Evolutionary conservation across 495 filamentous ascomycete genomes (phyloP).

Genomic region (Entonaema liquescens): DNA sequence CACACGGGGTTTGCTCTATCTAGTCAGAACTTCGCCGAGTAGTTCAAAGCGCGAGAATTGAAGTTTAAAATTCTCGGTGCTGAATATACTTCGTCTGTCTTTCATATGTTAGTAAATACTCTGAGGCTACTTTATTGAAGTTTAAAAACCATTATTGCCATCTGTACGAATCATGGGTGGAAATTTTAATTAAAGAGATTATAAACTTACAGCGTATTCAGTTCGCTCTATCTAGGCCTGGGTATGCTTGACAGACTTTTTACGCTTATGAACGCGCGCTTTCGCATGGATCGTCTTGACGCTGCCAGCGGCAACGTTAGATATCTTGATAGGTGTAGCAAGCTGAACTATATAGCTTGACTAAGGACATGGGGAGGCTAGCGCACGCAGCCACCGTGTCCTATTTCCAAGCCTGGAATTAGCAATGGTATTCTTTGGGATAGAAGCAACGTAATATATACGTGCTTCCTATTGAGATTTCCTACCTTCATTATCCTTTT

Average conservation of each 20-base stretch:
- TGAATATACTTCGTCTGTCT: neutral
- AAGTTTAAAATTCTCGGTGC: neutral
- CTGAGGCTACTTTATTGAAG: neutral
- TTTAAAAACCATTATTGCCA: neutral
- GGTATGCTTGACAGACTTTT: neutral
- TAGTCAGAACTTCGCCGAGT: no score
- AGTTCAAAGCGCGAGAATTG: neutral
- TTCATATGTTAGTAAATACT: neutral
- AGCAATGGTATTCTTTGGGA: neutral
- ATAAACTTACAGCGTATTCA: neutral
- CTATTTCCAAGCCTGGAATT: constrained; percentile 7
- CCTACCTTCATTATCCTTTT: constrained; percentile 10
- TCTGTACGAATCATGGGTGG: neutral
- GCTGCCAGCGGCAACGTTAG: constrained; percentile 24
- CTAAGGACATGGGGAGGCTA: constrained; percentile 3
- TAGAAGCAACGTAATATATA: neutral
- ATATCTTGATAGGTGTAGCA: constrained; percentile 31
- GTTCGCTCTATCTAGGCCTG: neutral
- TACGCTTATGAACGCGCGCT: neutral
- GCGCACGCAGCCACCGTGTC: constrained; percentile 5
- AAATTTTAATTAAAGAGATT: neutral
- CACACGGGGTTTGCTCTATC: no score
- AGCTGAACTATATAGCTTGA: constrained; percentile 8
- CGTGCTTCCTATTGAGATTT: neutral
- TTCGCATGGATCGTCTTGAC: constrained; percentile 23